A percentile compares a stretch with the other conserved stretches of the same genome.
Evolutionary conservation across 2,329 filamentous ascomycete genomes (phyloP).

Genomic region (Aureobasidium sp.): DNA sequence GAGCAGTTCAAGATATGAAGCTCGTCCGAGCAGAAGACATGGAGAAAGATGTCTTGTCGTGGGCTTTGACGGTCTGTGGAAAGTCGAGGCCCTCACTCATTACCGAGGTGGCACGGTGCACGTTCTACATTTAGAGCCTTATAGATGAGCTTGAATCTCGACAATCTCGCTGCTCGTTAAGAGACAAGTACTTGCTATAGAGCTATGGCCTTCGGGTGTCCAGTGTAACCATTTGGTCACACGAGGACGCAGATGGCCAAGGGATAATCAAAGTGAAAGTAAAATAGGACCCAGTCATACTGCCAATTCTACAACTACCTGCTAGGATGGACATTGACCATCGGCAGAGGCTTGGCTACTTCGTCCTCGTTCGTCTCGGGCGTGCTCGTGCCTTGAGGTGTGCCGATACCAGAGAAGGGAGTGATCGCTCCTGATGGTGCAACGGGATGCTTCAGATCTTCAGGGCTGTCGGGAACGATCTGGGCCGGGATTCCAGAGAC

Average conservation of each 20-base stretch:
- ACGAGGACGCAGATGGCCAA: too few relatives aligned
- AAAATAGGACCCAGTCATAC: not conserved
- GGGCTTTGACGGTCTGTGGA: not conserved
- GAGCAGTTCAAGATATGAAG: too few relatives aligned
- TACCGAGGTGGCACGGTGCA: not conserved
- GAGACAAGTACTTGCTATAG: not conserved
- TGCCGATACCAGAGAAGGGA: conserved; percentile 34
- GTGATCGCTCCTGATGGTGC: conserved; percentile 46
- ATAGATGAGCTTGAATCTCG: not conserved
- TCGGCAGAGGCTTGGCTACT: not conserved
- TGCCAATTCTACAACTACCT: not conserved
- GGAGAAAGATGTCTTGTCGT: not conserved
- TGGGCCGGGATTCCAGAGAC: conserved; percentile 60
- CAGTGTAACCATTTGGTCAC: too few relatives aligned
- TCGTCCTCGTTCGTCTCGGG: not conserved
- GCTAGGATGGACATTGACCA: conserved; percentile 2
- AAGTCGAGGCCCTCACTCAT: not conserved
- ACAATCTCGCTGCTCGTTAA: not conserved
- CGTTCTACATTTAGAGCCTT: not conserved
- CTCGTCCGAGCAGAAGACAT: not conserved
- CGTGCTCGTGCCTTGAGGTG: conserved; percentile 18
- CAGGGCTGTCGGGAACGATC: conserved; percentile 67
- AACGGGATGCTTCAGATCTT: conserved; percentile 72
- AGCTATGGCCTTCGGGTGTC: too few relatives aligned
- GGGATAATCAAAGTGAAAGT: not conserved